Base-by-base conservation (phyloP, 2,329 filamentous ascomycete genomes). In the Aspergillus hiratsukae region DNA sequence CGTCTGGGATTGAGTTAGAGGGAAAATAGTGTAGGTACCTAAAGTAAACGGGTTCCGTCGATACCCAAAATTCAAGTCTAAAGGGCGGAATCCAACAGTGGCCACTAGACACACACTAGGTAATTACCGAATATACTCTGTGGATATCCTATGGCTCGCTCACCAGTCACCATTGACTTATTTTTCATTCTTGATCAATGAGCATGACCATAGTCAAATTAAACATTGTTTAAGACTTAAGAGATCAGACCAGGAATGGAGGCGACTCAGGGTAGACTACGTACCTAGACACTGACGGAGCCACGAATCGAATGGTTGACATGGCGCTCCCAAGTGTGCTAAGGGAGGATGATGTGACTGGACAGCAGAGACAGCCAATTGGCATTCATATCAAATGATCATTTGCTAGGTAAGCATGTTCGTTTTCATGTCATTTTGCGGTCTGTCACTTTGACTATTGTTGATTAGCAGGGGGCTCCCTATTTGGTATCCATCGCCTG, bases 11-110 rank as follows among this genome's bases (percentile, higher is more conserved):
- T 14, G 1, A 3, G 10, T 11, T 11, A 21, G 4, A 23, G 31
- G 31, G 31, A 17, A 21, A n/a, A 41, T 21, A 51, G 31, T 53
- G 4, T 5, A 14, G 29, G 11, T 14, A 35, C 31, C 11, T 23
- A 49, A 46, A 52, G 53, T 57, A 55, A 53, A 41, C 49, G 49
- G 53, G 25, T 55, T 17, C 14, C 52, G 53, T 62, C 55, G 58
- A 48, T 64, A 56, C 62, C 61, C 61, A 63, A 63, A 52, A 49
- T 55, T 50, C 43, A 14, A 23, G 23, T 23, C 23, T 46, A 51
- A 53, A 56, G 56, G 54, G 52, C 14, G 31, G 31, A 17, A 37
- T 37, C 31, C 14, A 37, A 41, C 51, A 55, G 27, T 52, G 41
- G 48, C 37, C 46, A 37, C 48, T 51, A 51, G 53, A 51, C 19